A percentile compares a stretch with the other conserved stretches of the same genome.
Conservation (phyloP, 345 rosid genomes). For the Rhodomyrtus tomentosa region DNA sequence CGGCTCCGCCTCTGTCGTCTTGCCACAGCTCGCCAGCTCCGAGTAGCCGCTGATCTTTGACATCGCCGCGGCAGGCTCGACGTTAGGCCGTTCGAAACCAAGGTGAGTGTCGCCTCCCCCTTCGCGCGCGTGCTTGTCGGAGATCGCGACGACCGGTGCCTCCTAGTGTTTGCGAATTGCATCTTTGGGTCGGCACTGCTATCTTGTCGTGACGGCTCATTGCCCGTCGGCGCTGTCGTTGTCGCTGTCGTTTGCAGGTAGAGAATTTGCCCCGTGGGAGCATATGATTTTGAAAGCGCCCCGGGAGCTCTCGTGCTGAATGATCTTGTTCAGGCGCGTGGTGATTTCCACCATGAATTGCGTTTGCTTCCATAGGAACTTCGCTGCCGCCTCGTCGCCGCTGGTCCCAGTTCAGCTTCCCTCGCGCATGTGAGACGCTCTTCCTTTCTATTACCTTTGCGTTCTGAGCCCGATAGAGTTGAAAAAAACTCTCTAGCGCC, state of each 20-base stretch:
- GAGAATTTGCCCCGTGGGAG: not conserved
- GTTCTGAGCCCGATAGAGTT: not conserved
- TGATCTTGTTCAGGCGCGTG: not conserved
- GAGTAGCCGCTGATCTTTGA: not conserved
- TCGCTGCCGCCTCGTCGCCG: slow-evolving; percentile 25
- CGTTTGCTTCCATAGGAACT: slow-evolving; percentile 22
- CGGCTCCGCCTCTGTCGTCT: not conserved
- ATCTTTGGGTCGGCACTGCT: rapidly evolving
- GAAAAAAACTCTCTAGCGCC: not conserved
- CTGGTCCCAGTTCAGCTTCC: slow-evolving; percentile 46
- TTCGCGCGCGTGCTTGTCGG: not conserved
- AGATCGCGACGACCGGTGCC: not conserved
- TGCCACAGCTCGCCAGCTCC: not conserved
- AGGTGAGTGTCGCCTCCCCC: not conserved
- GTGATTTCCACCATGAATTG: slow-evolving; percentile 6
- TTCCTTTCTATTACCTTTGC: not conserved
- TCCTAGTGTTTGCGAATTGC: not conserved
- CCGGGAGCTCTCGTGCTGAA: not conserved
- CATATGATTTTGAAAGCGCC: not conserved
- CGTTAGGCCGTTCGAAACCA: not conserved
- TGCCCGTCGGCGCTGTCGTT: not conserved
- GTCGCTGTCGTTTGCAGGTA: not conserved
- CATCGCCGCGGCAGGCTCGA: not conserved
- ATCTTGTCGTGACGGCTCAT: rapidly evolving
- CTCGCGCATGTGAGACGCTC: slow-evolving; percentile 36